These are phyloP conservation scores for Epithele typhae DNA, from an alignment of 768 basidiomycete genomes.

Conservation along the genomic window DNA sequence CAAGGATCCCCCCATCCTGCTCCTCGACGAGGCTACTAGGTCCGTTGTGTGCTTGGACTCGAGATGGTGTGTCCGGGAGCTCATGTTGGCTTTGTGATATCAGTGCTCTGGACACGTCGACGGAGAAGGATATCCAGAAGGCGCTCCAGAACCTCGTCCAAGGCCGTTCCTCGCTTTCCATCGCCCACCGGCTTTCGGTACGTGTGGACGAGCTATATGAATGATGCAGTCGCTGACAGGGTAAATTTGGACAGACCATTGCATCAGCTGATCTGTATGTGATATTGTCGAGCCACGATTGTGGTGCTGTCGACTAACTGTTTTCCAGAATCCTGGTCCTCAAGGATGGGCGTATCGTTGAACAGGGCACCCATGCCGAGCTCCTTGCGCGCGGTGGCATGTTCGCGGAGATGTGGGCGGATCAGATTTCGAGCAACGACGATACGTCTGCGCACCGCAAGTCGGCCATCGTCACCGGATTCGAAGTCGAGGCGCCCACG, in stretches of 20 bases:
- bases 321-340: slow-evolving; percentile 77
- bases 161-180: slow-evolving; percentile 71
- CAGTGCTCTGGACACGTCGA: slow-evolving; percentile 84
- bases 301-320: background rate
- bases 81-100: slow-evolving; percentile 2
- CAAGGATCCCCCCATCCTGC: slow-evolving; percentile 78
- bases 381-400: slow-evolving; percentile 65
- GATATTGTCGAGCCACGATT: background rate
- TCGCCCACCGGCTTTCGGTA: slow-evolving; percentile 76
- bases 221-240: slow-evolving; percentile 4
- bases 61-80: background rate
- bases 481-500: slow-evolving; percentile 30
- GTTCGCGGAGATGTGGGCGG: slow-evolving; percentile 87
- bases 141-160: slow-evolving; percentile 76
- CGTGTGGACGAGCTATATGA: no score
- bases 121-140: slow-evolving; percentile 86
- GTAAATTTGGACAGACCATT: slow-evolving; percentile 45
- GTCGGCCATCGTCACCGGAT: slow-evolving; percentile 41
- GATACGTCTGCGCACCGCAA: slow-evolving; percentile 35
- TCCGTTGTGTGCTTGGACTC: slow-evolving; percentile 16
- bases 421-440: slow-evolving; percentile 69
- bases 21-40: slow-evolving; percentile 79
- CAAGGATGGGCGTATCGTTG: slow-evolving; percentile 84
- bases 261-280: slow-evolving; percentile 48
- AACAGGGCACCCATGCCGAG: slow-evolving; percentile 77